A percentile compares a stretch with the other conserved stretches of the same genome.
Conservation (phyloP, 2,329 filamentous ascomycete genomes). For the Monosporascus sp. region DNA sequence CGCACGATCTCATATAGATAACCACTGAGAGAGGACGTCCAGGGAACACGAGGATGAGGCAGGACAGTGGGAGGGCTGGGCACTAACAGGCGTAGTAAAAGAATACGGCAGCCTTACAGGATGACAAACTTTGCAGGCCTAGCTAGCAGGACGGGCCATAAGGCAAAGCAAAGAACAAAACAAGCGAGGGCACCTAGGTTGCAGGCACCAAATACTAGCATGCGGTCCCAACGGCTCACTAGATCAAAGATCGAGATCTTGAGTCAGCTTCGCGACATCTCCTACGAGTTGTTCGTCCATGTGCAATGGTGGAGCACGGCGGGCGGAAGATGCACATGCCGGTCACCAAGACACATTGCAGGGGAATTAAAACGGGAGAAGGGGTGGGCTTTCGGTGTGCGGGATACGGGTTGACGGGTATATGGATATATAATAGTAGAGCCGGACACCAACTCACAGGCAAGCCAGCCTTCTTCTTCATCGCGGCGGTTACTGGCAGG, state of each 20-base stretch:
- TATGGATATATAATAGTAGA: conserved; percentile 16
- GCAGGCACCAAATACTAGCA: conserved; percentile 87
- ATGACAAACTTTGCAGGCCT: conserved; percentile 93
- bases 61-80: conserved; percentile 11
- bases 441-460: conserved; percentile 64
- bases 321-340: conserved; percentile 41
- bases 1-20: conserved; percentile 19
- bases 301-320: conserved; percentile 39
- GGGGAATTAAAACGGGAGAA: conserved; percentile 19
- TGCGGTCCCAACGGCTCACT: conserved; percentile 97
- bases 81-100: conserved; percentile 10
- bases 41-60: background rate
- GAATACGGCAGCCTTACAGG: conserved; percentile 60
- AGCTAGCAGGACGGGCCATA: conserved; percentile 78
- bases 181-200: conserved; percentile 85
- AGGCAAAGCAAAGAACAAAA: conserved; percentile 87
- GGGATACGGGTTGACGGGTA: conserved; percentile 12
- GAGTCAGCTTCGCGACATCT: conserved; percentile 22
- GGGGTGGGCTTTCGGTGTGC: conserved; percentile 8
- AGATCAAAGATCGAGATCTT: conserved; percentile 24
- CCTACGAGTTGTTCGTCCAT: conserved; percentile 24
- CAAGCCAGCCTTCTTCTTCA: conserved; percentile 94
- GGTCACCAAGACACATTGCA: conserved; percentile 33
- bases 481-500: conserved; percentile 81
- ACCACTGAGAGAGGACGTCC: conserved; percentile 4